Base-by-base conservation (phyloP, 1,284 basidiomycete genomes). In the Trichosporon ovoides region DNA sequence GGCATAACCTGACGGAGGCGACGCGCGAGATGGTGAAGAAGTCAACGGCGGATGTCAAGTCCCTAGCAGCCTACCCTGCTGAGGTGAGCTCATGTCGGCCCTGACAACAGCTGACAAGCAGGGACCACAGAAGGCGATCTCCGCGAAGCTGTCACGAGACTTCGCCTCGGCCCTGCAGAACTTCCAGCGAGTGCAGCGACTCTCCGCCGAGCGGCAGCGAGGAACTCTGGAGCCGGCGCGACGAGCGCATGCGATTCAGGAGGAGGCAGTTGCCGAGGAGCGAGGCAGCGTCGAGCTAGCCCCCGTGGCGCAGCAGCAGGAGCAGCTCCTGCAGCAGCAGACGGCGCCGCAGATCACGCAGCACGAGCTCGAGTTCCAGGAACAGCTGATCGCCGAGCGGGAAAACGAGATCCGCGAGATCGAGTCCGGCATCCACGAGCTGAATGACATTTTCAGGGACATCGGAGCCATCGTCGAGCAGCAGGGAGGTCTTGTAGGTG, bases 371-470 rank as follows among this genome's bases (percentile, higher is more conserved):
- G 92, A 92, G 36, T 95, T 95, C 75, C 96, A 98, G 74, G 95
- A 99, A 70, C 89, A 91, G 12, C 80, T 98, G 36, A 96, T 98
- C 62, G 89, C 89, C 58, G 95, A 98, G 74, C 89, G 96, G 18
- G 95, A 99, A 74, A 82, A 82, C 1, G 95, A 98, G 72, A 98
- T 98, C 59, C 85, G 89, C 46, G 94, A 98, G 72, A 99, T 99
- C 61, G 96, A 98, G 79, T 87, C 85, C 1, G 95, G 96, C 7
- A 97, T 99, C 55, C 92, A 97, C 70, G 95, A 99, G 74, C 80
- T 99, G 48, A 87, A 92, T 51, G 92, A 97, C 77, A 98, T 99
- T 69, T 98, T 99, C 82, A 84, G 91, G 40, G 95, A 98, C 77
- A 79, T 99, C 36, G 94, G 94, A 36, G 93, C 91, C 18, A 84